Evolutionary conservation across 2,329 filamentous ascomycete genomes (phyloP).

Genomic region (Stagonosporopsis cucurbitacearum): DNA sequence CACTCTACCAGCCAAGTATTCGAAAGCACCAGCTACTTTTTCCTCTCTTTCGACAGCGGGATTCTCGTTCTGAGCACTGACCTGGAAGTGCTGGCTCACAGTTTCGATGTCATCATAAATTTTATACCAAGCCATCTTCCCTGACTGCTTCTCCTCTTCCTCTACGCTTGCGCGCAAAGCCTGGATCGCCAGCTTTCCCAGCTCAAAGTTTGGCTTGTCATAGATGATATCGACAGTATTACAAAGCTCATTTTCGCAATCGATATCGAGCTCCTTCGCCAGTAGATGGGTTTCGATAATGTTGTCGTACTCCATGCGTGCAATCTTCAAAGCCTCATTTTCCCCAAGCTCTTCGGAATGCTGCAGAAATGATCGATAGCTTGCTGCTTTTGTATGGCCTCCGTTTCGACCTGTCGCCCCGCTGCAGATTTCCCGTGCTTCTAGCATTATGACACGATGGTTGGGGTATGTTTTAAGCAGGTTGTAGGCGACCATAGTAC

Average conservation of each 20-base stretch:
- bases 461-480: conserved; percentile 30
- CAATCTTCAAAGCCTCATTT: conserved; percentile 56
- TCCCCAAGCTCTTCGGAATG: conserved; percentile 56
- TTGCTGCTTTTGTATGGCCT: conserved; percentile 59
- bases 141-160: conserved; percentile 31
- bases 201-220: conserved; percentile 47
- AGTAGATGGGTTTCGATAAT: conserved; percentile 64
- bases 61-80: conserved; percentile 29
- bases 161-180: conserved; percentile 29
- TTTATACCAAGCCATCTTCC: conserved; percentile 39
- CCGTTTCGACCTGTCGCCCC: conserved; percentile 54
- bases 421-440: conserved; percentile 48
- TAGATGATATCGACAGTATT: conserved; percentile 66
- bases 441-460: conserved; percentile 46
- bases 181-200: conserved; percentile 35
- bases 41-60: conserved; percentile 24
- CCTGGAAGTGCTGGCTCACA: conserved; percentile 27
- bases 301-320: conserved; percentile 50
- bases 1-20: conserved; percentile 42
- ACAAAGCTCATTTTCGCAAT: conserved; percentile 57
- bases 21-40: conserved; percentile 36
- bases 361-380: conserved; percentile 59
- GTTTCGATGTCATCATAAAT: conserved; percentile 25
- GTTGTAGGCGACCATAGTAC: conserved; percentile 48
- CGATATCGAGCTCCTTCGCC: conserved; percentile 54